Evolutionary conservation across 2,329 filamentous ascomycete species (phyloP), one percentile per base, ranked within the genome.

Genomic region (Xylaria sp.): DNA sequence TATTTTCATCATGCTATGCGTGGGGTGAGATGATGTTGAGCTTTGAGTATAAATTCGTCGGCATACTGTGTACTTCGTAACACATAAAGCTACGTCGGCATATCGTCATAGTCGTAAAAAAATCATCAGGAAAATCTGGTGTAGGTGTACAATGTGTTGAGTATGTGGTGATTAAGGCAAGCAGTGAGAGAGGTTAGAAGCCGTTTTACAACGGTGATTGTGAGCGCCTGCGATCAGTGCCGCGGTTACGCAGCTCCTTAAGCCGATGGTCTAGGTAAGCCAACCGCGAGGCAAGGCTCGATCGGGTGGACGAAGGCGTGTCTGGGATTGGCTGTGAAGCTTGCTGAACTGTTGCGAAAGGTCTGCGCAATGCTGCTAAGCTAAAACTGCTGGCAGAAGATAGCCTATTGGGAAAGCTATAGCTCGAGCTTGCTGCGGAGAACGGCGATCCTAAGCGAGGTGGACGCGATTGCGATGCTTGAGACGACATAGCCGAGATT

Each of bases 361-460:
- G 86, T 32, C 84, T 82, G 4, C 83, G 81, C 65, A 84, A 77
- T 60, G 81, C 77, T 23, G 81, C 80, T 58, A 83, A 72, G 56
- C 85, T 83, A 39, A 87, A 79, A 46, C 79, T 81, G 13, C 80
- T 78, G 2, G 83, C 81, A 70, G 84, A 83, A 36, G 82, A 84
- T 34, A 85, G 76, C 46, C 88, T 83, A 66, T 86, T 87, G n/a
- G 89, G 88, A 69, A 90, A 88, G 53, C 88, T 90, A 73, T 87
- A 83, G 76, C 85, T 88, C 13, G 84, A 81, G 63, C 77, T 81
- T 10, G 81, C 76, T 39, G 81, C 81, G 8, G 83, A 80, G 70
- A 90, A 90, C 0, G 88, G 88, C 5, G 88, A 90, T 34, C 88
- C 86, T 4, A 90, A 81, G 7, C 87, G 83, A 15, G 83, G 80